These are phyloP conservation scores for Suillus brevipes DNA, from an alignment of 768 basidiomycete genomes.

Conservation along the genomic window DNA sequence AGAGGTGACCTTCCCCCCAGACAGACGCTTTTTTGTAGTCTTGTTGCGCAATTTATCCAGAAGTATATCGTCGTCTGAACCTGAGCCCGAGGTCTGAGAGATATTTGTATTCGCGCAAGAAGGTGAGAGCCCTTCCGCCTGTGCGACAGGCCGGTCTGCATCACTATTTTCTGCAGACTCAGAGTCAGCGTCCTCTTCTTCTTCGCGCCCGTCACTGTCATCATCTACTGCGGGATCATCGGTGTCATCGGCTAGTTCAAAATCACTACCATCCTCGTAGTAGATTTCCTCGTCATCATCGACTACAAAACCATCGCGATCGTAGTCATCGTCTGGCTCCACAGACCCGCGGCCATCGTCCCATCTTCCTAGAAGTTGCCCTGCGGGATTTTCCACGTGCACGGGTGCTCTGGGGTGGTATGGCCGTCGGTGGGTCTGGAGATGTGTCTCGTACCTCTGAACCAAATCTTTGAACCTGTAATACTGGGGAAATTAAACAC, in stretches of 20 bases:
- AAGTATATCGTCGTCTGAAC: background rate
- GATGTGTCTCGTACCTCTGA: background rate
- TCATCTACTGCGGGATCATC: background rate
- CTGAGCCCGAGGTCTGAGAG: background rate
- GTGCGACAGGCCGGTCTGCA: background rate
- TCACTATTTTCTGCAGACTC: background rate
- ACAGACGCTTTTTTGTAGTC: background rate
- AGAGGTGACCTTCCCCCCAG: background rate
- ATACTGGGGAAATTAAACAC: background rate
- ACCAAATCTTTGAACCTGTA: constrained; percentile 1
- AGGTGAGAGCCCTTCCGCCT: background rate
- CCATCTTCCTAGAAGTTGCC: constrained; percentile 2
- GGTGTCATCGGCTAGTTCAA: background rate
- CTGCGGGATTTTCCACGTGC: constrained; percentile 1
- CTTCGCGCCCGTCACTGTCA: background rate
- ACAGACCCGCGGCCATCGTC: constrained; percentile 3
- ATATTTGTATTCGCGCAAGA: background rate
- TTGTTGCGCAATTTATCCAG: background rate
- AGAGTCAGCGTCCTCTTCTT: background rate
- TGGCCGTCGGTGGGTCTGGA: background rate
- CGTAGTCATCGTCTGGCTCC: constrained; percentile 1
- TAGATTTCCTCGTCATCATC: background rate
- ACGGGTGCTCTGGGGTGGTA: background rate
- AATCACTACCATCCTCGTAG: background rate
- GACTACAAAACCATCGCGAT: background rate